Conservation (phyloP, 2,329 filamentous ascomycete genomes). For the Esteya vermicola region DNA sequence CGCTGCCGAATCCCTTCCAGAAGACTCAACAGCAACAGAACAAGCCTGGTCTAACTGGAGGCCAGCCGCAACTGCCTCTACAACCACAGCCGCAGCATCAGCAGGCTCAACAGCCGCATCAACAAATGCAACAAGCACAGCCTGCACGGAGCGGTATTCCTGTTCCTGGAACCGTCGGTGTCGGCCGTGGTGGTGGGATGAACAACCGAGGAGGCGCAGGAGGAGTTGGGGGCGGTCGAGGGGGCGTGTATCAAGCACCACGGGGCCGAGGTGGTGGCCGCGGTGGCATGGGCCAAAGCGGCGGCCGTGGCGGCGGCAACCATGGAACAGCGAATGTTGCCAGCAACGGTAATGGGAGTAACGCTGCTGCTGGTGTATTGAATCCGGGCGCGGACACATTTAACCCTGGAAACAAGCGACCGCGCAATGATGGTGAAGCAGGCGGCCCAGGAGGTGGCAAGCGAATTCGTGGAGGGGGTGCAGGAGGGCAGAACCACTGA, state of each 20-base stretch:
- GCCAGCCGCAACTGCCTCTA: not conserved
- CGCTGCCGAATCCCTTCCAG: constrained; percentile 11
- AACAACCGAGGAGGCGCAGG: constrained; percentile 7
- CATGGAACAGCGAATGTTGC: constrained; percentile 18
- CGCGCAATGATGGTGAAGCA: constrained; percentile 31
- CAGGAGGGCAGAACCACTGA: not conserved
- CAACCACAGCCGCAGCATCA: constrained; percentile 3
- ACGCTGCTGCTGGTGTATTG: constrained; percentile 15
- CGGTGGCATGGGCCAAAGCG: constrained; percentile 10
- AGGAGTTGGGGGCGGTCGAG: constrained; percentile 8
- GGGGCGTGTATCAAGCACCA: constrained; percentile 15
- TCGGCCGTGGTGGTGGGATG: constrained; percentile 10
- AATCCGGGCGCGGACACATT: constrained; percentile 30
- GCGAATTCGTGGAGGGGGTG: constrained; percentile 19
- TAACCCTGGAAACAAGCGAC: constrained; percentile 31
- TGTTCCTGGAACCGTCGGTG: constrained; percentile 11
- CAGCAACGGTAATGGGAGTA: constrained; percentile 20
- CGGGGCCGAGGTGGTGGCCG: constrained; percentile 14
- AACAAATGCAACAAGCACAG: constrained; percentile 6
- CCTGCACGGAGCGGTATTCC: constrained; percentile 9
- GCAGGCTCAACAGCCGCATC: constrained; percentile 1
- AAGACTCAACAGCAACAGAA: constrained; percentile 3
- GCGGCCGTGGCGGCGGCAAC: constrained; percentile 11
- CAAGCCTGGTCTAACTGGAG: not conserved
- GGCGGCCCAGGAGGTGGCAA: constrained; percentile 21